These are phyloP conservation scores for Colletotrichum acutatum DNA, from an alignment of 2,329 filamentous ascomycete species.

Conservation along the genomic window DNA sequence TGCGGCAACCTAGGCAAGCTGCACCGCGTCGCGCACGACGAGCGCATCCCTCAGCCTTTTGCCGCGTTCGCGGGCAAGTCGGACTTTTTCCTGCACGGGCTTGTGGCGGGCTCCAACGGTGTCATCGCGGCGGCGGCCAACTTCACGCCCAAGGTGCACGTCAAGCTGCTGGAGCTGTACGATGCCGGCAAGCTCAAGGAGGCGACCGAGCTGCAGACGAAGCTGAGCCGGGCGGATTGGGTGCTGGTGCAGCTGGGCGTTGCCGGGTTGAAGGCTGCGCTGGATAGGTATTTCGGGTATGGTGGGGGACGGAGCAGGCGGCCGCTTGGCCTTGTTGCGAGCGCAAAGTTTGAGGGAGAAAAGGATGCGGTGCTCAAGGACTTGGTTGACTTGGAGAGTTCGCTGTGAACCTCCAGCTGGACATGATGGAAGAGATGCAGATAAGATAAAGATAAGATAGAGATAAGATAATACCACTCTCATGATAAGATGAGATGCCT, in stretches of 20 bases:
- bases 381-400: slow-evolving; percentile 39
- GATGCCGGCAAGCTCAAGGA: slow-evolving; percentile 46
- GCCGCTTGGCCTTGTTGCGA: slow-evolving; percentile 39
- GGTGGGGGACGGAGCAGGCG: slow-evolving; percentile 40
- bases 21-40: slow-evolving; percentile 51
- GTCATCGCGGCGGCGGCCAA: slow-evolving; percentile 55
- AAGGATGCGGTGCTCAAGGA: slow-evolving; percentile 34
- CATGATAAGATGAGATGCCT: neutral
- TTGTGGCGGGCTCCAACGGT: slow-evolving; percentile 52
- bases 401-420: slow-evolving; percentile 17
- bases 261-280: slow-evolving; percentile 42
- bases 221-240: slow-evolving; percentile 43
- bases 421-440: neutral
- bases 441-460: neutral
- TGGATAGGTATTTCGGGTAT: slow-evolving; percentile 39
- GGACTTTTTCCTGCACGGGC: slow-evolving; percentile 54
- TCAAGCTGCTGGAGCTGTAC: slow-evolving; percentile 47
- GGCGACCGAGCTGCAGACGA: slow-evolving; percentile 49
- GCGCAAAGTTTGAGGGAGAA: slow-evolving; percentile 39
- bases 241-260: slow-evolving; percentile 43
- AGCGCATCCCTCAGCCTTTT: slow-evolving; percentile 39
- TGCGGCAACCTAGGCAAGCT: slow-evolving; percentile 73
- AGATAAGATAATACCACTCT: neutral
- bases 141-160: slow-evolving; percentile 50
- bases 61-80: slow-evolving; percentile 51